Evolutionary conservation across 352 stramenopile species (phyloP).

Genomic region (Phytophthora pini): DNA sequence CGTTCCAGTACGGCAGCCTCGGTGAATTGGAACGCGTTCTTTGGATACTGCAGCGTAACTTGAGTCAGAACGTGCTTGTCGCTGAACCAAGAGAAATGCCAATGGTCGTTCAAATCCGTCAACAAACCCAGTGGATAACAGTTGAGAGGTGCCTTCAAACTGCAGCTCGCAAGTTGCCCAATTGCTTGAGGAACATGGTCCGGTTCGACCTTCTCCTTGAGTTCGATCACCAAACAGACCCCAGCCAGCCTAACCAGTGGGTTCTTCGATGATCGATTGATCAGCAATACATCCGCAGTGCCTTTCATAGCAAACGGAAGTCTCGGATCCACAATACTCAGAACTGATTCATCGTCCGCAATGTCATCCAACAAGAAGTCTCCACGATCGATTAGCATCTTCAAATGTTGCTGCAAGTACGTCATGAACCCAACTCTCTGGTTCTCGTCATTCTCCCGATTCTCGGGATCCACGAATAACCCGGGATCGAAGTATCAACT

Average conservation of each 20-base stretch:
- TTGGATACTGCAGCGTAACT: slow-evolving; percentile 10
- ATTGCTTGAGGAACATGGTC: slow-evolving; percentile 33
- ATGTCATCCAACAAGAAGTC: too few relatives aligned
- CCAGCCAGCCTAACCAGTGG: slow-evolving; percentile 33
- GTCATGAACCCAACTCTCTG: too few relatives aligned
- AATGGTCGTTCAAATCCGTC: slow-evolving; percentile 38
- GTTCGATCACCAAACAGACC: slow-evolving; percentile 35
- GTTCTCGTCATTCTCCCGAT: too few relatives aligned
- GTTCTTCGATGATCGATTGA: slow-evolving; percentile 37
- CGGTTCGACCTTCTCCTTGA: slow-evolving; percentile 29
- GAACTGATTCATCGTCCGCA: too few relatives aligned
- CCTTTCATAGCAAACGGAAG: slow-evolving; percentile 34
- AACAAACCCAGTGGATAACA: slow-evolving; percentile 37
- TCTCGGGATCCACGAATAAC: too few relatives aligned
- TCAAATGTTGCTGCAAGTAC: too few relatives aligned
- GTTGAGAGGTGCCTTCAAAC: slow-evolving; percentile 31
- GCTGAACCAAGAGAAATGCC: slow-evolving; percentile 40
- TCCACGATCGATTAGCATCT: too few relatives aligned
- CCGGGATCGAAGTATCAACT: too few relatives aligned
- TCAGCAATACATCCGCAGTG: slow-evolving; percentile 38
- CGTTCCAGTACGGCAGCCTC: too few relatives aligned
- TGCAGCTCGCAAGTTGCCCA: slow-evolving; percentile 36
- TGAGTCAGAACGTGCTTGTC: slow-evolving; percentile 24
- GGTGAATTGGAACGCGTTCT: too few relatives aligned
- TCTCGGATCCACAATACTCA: background rate